These are phyloP conservation scores for Suillus sp. DNA, from an alignment of 768 basidiomycete genomes.

Conservation along the genomic window DNA sequence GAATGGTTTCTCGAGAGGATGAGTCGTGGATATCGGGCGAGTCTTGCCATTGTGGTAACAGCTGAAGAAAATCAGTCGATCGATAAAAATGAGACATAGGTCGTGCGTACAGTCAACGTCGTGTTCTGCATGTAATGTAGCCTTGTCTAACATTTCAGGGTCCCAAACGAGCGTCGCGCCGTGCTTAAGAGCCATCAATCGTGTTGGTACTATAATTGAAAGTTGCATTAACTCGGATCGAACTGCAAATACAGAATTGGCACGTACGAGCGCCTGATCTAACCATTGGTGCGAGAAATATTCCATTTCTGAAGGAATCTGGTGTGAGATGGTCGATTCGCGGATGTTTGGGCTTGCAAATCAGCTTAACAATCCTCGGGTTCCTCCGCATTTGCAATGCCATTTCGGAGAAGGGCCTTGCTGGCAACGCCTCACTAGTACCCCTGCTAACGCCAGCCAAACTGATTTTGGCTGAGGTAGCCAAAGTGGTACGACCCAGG, in stretches of 20 bases:
- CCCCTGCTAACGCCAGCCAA: too few species aligned
- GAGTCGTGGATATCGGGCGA: constrained; percentile 86
- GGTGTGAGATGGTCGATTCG: constrained; percentile 60
- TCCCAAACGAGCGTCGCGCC: constrained; percentile 96
- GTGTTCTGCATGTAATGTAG: constrained; percentile 83
- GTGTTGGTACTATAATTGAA: constrained; percentile 68
- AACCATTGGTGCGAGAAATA: constrained; percentile 99
- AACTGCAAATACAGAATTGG: not conserved
- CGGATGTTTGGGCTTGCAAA: constrained; percentile 46
- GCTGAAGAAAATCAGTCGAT: constrained; percentile 46
- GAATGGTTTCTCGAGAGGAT: constrained; percentile 92
- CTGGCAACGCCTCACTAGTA: too few species aligned
- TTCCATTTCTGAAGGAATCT: constrained; percentile 83
- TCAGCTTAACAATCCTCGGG: too few species aligned
- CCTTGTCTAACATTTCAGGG: constrained; percentile 95
- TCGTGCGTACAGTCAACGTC: constrained; percentile 77
- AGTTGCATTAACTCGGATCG: constrained; percentile 14
- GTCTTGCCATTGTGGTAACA: constrained; percentile 75
- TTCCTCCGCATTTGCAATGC: too few species aligned
- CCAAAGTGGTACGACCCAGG: too few species aligned
- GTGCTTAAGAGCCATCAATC: constrained; percentile 85
- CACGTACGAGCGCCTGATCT: constrained; percentile 83
- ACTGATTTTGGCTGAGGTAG: too few species aligned
- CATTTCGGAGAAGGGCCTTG: too few species aligned
- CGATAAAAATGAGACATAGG: not conserved